phyloP scores from a whole-genome alignment of 257 asterid genomes.

The Solanum arcanum region DNA sequence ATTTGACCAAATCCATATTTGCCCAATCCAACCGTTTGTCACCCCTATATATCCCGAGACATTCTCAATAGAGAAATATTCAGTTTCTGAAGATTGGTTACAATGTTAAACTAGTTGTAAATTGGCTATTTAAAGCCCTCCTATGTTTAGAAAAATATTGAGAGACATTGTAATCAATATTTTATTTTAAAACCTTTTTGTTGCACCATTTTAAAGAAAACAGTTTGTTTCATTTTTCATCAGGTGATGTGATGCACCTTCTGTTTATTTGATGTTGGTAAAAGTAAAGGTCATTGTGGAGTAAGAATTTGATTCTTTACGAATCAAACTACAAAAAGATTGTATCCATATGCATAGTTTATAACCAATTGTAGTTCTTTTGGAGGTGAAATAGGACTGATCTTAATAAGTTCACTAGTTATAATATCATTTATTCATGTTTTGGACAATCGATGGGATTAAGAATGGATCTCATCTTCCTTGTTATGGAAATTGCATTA shows the following conservation, averaged over 20 bases:
- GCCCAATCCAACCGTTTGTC: too few species aligned
- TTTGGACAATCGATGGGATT: background rate
- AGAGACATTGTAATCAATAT: background rate
- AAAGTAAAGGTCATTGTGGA: background rate
- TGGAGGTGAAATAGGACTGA: background rate
- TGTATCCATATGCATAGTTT: background rate
- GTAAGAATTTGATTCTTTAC: background rate
- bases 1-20: too few species aligned
- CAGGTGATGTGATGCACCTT: background rate
- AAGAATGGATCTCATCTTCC: background rate
- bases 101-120: background rate
- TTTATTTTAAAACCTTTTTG: too few species aligned
- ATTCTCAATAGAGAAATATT: background rate
- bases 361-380: background rate
- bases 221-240: background rate
- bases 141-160: background rate
- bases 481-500: background rate
- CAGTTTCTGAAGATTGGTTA: background rate
- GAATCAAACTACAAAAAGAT: background rate
- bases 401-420: background rate
- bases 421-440: background rate
- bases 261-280: background rate
- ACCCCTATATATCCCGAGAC: background rate
- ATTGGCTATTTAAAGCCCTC: background rate
- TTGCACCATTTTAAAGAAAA: background rate